These are phyloP conservation scores for Penicillium sp. DNA, from an alignment of 2,329 filamentous ascomycete genomes.

Conservation along the genomic window DNA sequence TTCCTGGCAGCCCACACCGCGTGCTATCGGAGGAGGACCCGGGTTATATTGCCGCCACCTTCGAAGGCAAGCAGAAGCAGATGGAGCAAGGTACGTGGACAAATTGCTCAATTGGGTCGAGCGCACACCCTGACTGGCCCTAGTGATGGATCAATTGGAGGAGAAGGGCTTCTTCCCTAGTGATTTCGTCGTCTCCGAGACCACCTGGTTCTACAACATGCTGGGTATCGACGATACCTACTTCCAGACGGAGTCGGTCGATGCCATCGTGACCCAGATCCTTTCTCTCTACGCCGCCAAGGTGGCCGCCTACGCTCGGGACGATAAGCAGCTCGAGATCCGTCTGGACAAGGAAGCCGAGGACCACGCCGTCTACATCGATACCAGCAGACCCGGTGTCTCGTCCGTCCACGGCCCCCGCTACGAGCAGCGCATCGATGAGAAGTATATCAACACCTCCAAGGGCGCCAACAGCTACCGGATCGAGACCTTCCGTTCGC, in stretches of 20 bases:
- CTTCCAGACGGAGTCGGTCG: conserved; percentile 83
- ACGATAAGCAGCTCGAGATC: conserved; percentile 93
- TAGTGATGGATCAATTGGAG: conserved; percentile 77
- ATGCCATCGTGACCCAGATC: conserved; percentile 88
- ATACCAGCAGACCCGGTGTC: conserved; percentile 87
- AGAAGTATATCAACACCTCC: conserved; percentile 87
- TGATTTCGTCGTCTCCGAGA: conserved; percentile 78
- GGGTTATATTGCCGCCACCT: conserved; percentile 91
- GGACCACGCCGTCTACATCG: conserved; percentile 97
- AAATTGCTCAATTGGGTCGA: too few relatives aligned
- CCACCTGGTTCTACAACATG: conserved; percentile 95
- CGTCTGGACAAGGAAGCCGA: conserved; percentile 89
- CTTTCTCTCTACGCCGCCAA: conserved; percentile 96
- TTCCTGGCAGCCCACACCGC: conserved; percentile 69
- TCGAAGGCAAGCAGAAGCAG: conserved; percentile 87
- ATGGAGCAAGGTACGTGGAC: conserved; percentile 76
- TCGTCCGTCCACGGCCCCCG: conserved; percentile 74
- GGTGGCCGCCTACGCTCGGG: conserved; percentile 85
- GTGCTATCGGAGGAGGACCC: conserved; percentile 84
- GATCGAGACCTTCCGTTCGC: conserved; percentile 95
- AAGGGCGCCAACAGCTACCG: conserved; percentile 73
- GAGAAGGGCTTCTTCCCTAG: conserved; percentile 82
- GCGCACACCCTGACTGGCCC: neutral
- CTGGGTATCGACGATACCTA: conserved; percentile 98
- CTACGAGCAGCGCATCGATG: conserved; percentile 90